Evolutionary conservation across 1,284 basidiomycete genomes (phyloP).

Genomic region (Malassezia dermatis): DNA sequence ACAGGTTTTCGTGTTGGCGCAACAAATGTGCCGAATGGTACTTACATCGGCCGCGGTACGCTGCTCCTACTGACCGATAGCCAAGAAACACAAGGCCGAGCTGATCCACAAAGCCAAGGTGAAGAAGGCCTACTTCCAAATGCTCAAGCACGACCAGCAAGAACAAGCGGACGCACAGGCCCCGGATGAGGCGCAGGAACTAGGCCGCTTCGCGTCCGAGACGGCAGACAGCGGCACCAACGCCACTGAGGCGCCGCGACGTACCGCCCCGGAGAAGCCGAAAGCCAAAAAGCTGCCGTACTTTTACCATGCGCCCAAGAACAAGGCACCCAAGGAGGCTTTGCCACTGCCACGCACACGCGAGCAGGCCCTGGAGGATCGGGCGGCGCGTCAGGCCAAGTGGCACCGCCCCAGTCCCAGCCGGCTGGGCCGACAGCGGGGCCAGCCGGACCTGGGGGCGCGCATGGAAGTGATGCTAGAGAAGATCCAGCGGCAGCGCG

Average conservation of each 20-base stretch:
- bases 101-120: slow-evolving; percentile 53
- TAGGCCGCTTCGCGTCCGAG: slow-evolving; percentile 29
- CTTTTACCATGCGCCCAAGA: slow-evolving; percentile 3
- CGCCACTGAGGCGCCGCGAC: neutral
- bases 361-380: slow-evolving; percentile 29
- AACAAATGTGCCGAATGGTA: slow-evolving; percentile 37
- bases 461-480: slow-evolving; percentile 45
- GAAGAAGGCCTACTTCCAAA: slow-evolving; percentile 52
- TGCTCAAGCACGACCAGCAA: slow-evolving; percentile 48
- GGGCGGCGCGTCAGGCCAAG: slow-evolving; percentile 27
- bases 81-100: slow-evolving; percentile 52
- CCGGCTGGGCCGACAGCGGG: slow-evolving; percentile 27
- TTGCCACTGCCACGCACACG: slow-evolving; percentile 23
- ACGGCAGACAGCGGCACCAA: neutral
- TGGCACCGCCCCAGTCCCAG: slow-evolving; percentile 41
- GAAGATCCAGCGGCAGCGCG: slow-evolving; percentile 24
- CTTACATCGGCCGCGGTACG: slow-evolving; percentile 37
- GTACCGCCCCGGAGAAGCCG: neutral
- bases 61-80: slow-evolving; percentile 26
- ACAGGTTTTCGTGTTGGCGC: slow-evolving; percentile 42
- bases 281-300: slow-evolving; percentile 19
- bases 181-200: neutral
- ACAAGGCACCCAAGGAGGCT: slow-evolving; percentile 15
- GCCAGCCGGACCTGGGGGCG: slow-evolving; percentile 42
- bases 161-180: slow-evolving; percentile 22